phyloP scores from a whole-genome alignment of 2,329 filamentous ascomycete genomes.

The Aspergillus sergii region DNA sequence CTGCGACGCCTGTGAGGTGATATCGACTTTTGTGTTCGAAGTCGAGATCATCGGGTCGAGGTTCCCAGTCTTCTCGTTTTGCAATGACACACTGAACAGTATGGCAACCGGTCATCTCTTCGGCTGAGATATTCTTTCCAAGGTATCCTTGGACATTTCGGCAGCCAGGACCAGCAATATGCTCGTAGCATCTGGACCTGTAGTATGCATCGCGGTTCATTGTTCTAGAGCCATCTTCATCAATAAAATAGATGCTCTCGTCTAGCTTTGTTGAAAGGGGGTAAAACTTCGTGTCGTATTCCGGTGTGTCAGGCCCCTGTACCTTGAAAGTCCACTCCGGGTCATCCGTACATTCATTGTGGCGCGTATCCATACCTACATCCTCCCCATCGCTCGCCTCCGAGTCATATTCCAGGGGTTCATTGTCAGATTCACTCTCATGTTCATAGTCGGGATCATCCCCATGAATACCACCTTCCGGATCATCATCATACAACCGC shows the following conservation, averaged over 20 bases:
- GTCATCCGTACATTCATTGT: not conserved
- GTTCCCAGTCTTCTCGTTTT: not conserved
- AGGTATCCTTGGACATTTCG: not conserved
- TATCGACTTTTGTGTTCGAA: not conserved
- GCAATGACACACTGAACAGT: not conserved
- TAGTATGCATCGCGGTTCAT: not conserved
- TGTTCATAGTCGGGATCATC: not conserved
- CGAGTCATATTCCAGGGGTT: not conserved
- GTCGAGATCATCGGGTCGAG: not conserved
- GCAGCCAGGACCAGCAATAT: not conserved
- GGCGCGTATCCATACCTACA: not conserved
- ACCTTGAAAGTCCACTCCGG: not conserved
- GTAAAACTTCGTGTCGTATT: not conserved
- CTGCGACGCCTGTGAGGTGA: not conserved
- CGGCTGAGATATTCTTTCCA: not conserved
- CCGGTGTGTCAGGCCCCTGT: not conserved
- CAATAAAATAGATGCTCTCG: not conserved
- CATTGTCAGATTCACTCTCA: not conserved
- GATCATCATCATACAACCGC: not conserved
- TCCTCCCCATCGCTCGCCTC: not conserved
- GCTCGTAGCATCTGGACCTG: not conserved
- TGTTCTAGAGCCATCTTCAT: not conserved
- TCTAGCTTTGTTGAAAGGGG: not conserved
- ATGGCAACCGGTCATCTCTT: not conserved
- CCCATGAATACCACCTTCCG: fast-evolving